Base-by-base conservation (phyloP, 2,329 filamentous ascomycete genomes). In the Claviceps fusiformis region DNA sequence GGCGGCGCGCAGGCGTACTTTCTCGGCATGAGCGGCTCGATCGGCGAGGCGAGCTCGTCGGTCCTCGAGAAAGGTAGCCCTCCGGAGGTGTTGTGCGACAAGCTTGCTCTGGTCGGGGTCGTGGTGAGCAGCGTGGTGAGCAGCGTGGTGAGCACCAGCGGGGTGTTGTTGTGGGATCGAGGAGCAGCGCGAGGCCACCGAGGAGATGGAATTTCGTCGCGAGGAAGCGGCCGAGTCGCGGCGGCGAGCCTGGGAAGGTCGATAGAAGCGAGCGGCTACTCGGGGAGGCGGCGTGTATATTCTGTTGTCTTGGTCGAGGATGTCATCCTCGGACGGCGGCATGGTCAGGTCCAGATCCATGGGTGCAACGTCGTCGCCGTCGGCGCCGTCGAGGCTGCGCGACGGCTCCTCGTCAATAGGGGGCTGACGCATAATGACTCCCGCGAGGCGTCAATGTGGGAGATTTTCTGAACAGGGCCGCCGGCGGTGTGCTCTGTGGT, bases 31-130 rank as follows among this genome's bases (percentile, higher is more conserved):
- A 8, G 86, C 86, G 33, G 88, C 88, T 55, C 87, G 77, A 67
- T 91, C 87, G 54, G 88, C 87, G 19, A 93, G 76, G 24, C 87
- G 80, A 15, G 87, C 87, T 66, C 88, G 89, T 58, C 88, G 83
- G 61, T 86, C 85, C 68, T 91, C 87, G 58, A 92, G 79, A 56
- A 92, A 91, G 17, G 86, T 89, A 51, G 86, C 84, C 54, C 88
- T 83, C 47, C 88, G 87, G 55, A 90, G 75, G 65, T 90, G 87
- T 66, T 90, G 87, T 55, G 87, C 86, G 55, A 90, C 75, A 68
- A 88, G 79, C 66, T 87, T 87, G 74, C 84, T 89, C 70, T 89
- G 86, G 24, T 81, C 79, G n/a, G 70, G 65, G n/a, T 65, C 72
- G n/a, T 65, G 72, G 58, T 71, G 74, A 67, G 74, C 74, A 44